Evolutionary conservation across 140 eudicot genomes (phyloP).

Genomic region (Flaveria floridana): DNA sequence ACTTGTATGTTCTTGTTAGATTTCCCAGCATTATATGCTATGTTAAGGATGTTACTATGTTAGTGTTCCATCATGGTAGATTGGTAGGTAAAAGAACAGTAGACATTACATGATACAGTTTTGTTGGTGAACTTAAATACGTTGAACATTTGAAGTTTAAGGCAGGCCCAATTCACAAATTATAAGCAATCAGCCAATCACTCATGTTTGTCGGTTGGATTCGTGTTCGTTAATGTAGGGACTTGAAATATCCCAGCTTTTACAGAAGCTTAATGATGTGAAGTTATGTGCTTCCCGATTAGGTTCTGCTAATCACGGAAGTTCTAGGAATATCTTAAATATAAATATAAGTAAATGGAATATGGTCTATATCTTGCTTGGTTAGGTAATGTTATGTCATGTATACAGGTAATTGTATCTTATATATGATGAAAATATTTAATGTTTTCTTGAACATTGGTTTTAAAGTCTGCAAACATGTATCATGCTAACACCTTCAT

Average conservation of each 20-base stretch:
- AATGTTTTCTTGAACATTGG: background rate
- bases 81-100: slow-evolving; percentile 21
- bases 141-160: slow-evolving; percentile 1
- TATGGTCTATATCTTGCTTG: background rate
- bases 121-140: background rate
- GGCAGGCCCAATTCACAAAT: background rate
- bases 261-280: slow-evolving; percentile 5
- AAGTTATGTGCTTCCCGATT: slow-evolving; percentile 8
- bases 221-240: slow-evolving; percentile 5
- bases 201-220: slow-evolving; percentile 3
- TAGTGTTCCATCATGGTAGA: slow-evolving; percentile 3
- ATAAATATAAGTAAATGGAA: slow-evolving; percentile 8
- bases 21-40: background rate
- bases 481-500: background rate
- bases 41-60: background rate
- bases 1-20: background rate
- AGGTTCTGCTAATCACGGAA: background rate
- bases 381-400: slow-evolving; percentile 20
- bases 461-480: background rate
- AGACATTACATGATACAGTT: slow-evolving; percentile 3
- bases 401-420: slow-evolving; percentile 26
- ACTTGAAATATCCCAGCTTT: slow-evolving; percentile 8
- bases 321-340: slow-evolving; percentile 20
- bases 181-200: background rate
- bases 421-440: slow-evolving; percentile 9